These are phyloP conservation scores for Ampelocalamus luodianensis DNA, from an alignment of 176 grass and related monocot genomes.

Conservation along the genomic window DNA sequence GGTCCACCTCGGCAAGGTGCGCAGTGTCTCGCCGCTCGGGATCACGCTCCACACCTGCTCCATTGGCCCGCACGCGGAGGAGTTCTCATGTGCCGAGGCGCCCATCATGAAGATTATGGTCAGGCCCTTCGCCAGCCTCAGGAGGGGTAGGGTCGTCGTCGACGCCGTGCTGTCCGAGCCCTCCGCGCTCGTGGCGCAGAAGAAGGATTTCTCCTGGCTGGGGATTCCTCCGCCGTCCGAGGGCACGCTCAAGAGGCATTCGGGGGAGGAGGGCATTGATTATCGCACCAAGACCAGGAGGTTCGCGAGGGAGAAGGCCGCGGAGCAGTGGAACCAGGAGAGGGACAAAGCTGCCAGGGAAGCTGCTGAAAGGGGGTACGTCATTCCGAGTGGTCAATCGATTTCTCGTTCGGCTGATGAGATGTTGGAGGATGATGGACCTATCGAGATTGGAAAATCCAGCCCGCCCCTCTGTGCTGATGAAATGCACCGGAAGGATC, in stretches of 20 bases:
- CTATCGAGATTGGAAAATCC: slow-evolving; percentile 43
- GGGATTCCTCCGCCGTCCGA: slow-evolving; percentile 74
- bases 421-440: slow-evolving; percentile 36
- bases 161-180: slow-evolving; percentile 85
- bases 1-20: slow-evolving; percentile 79
- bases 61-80: slow-evolving; percentile 76
- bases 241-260: slow-evolving; percentile 54
- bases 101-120: slow-evolving; percentile 76
- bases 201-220: slow-evolving; percentile 92
- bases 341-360: slow-evolving; percentile 63
- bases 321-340: slow-evolving; percentile 43
- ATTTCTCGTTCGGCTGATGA: slow-evolving; percentile 39
- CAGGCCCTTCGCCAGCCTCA: slow-evolving; percentile 79
- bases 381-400: slow-evolving; percentile 55
- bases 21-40: slow-evolving; percentile 82
- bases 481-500: slow-evolving; percentile 85
- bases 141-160: slow-evolving; percentile 78
- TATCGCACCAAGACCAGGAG: slow-evolving; percentile 84
- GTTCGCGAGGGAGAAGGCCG: slow-evolving; percentile 74
- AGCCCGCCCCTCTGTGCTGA: slow-evolving; percentile 65
- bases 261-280: slow-evolving; percentile 86
- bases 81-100: slow-evolving; percentile 90
- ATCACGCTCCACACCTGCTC: slow-evolving; percentile 94
- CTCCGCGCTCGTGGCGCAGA: slow-evolving; percentile 76
- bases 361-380: slow-evolving; percentile 80